A percentile compares a stretch with the other conserved stretches of the same genome.
phyloP scores from a whole-genome alignment of 345 rosid species.

The Erucastrum elatum region DNA sequence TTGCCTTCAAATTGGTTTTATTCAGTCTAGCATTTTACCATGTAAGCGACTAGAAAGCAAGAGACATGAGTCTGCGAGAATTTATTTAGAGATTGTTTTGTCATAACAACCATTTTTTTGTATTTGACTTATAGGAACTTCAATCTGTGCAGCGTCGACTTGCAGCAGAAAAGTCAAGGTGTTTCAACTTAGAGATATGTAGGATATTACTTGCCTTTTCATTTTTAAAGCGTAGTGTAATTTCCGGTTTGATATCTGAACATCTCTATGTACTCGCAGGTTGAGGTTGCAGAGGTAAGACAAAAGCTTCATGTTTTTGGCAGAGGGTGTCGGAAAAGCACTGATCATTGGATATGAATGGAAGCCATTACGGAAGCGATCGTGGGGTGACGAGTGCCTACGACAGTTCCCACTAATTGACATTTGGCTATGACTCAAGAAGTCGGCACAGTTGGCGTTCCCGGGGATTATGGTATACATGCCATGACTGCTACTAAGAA shows the following conservation, averaged over 20 bases:
- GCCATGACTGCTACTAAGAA: no score
- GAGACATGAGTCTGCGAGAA: not conserved
- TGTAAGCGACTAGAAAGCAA: no score
- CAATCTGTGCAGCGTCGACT: conserved; percentile 60
- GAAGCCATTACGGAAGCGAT: conserved; percentile 29
- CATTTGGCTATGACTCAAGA: not conserved
- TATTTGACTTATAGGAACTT: conserved; percentile 16
- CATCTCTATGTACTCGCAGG: no score
- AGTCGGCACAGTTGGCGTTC: no score
- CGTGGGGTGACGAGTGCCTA: conserved; percentile 43
- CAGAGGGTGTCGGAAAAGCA: not conserved
- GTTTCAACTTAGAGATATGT: conserved; percentile 76
- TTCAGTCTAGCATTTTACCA: no score
- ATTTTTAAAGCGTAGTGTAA: not conserved
- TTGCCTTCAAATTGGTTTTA: no score
- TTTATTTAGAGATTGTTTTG: not conserved
- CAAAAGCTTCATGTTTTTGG: conserved; percentile 61
- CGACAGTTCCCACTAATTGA: conserved; percentile 4
- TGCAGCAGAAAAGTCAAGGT: conserved; percentile 63
- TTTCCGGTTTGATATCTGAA: no score
- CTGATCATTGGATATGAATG: conserved; percentile 27
- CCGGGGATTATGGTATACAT: no score
- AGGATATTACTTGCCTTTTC: no score
- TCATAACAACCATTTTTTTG: not conserved
- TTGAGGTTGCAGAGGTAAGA: conserved; percentile 60